These are phyloP conservation scores for Solanum commersonii DNA, from an alignment of 257 asterid genomes.

Conservation along the genomic window DNA sequence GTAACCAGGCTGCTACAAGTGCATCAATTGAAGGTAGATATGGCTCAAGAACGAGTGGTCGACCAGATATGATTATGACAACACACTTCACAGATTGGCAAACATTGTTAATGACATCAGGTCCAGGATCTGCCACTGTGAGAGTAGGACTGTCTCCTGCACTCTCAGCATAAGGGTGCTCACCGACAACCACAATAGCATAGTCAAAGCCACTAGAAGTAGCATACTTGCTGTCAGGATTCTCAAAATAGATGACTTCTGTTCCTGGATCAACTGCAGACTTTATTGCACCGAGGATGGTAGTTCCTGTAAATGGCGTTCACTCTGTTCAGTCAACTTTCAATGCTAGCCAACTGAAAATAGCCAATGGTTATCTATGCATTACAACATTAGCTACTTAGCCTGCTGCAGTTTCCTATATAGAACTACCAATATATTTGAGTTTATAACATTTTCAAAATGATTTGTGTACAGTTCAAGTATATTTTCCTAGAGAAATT, in stretches of 20 bases:
- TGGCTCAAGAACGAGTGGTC: slow-evolving; percentile 64
- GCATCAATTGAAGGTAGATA: slow-evolving; percentile 50
- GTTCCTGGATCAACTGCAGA: slow-evolving; percentile 55
- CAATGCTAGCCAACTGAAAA: not conserved
- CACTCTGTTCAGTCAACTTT: not conserved
- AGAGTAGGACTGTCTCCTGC: slow-evolving; percentile 72
- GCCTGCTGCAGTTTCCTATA: not conserved
- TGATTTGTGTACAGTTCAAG: not conserved
- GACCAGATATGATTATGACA: slow-evolving; percentile 58
- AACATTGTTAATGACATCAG: slow-evolving; percentile 49
- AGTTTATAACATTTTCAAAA: not conserved
- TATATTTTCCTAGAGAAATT: not conserved
- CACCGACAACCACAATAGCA: slow-evolving; percentile 74
- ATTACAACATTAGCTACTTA: not conserved
- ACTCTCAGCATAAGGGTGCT: slow-evolving; percentile 63
- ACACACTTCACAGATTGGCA: slow-evolving; percentile 53
- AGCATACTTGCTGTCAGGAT: slow-evolving; percentile 41
- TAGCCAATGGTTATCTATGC: not conserved
- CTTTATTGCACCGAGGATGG: slow-evolving; percentile 60
- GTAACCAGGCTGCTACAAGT: slow-evolving; percentile 84
- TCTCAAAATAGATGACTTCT: slow-evolving; percentile 45
- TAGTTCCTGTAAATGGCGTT: slow-evolving; percentile 47
- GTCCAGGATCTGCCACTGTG: slow-evolving; percentile 63
- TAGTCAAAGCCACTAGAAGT: slow-evolving; percentile 53
- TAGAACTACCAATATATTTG: not conserved